Evolutionary conservation across 208 protist genomes (phyloP), one percentile per base, ranked within the genome.

Genomic region (Histomonas meleagridis): DNA sequence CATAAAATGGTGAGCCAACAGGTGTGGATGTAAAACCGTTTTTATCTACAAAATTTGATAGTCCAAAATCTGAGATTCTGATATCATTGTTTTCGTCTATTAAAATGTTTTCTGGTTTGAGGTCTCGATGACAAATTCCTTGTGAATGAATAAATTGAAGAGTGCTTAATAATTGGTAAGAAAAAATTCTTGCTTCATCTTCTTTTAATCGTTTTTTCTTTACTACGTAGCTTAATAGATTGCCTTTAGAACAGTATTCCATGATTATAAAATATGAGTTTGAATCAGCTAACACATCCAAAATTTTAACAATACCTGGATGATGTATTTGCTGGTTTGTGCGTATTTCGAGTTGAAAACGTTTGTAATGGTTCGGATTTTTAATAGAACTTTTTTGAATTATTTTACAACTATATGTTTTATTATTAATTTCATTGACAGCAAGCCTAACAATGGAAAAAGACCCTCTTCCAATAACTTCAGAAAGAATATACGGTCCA

Each of bases 1-100:
- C 76, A 57, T 86, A 86, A 49, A 40, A 86, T 38, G 76, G 76
- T 21, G 76, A 86, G 0, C 76, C 76, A 55, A 40, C 51, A 57
- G 76, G 76, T 1, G 76, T 86, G n/a, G 51, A 40, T 43, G 35
- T 46, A 55, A 86, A 18, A 35, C 76, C 76, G 18, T 28, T 46
- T 26, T 12, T 26, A 38, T 12, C 38, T 55, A 86, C 76, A 16
- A 72, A 72, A 7, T 32, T 1, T 10, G 65, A 72, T 1, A 72
- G 32, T 23, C 65, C n/a, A 28, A 72, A 72, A 72, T 72, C 65
- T 43, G n/a, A 43, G 32, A 72, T 16, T 72, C 40, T 72, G 16
- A 43, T 26, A 18, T 72, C 32, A 43, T 32, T 32, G 32, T 23
- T 43, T 32, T 72, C 5, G 18, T 72, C 65, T 4, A 72, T 5